Base-by-base conservation (phyloP, 75 land plant genomes). In the Cunninghamia lanceolata region DNA sequence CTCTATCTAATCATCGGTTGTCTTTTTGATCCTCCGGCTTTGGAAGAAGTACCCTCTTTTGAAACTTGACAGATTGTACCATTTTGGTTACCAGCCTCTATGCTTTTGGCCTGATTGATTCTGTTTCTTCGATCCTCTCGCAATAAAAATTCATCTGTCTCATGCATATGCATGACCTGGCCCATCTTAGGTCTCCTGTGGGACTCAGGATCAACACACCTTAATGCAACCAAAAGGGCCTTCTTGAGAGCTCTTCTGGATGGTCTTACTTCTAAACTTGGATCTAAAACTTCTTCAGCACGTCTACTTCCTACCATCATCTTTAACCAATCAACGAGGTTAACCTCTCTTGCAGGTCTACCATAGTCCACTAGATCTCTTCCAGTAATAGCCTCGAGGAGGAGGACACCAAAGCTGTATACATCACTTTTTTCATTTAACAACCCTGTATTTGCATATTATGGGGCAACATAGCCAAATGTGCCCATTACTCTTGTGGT, bases 151-250 rank as follows among this genome's bases (percentile, higher is more conserved):
- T n/a, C n/a, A n/a, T n/a, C n/a, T n/a, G n/a, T n/a, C n/a, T n/a
- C n/a, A n/a, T n/a, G 93, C 95, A 93, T 93, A 36, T 91, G 93
- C 42, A 92, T 94, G 45, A 95, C 94, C 63, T 92, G 93, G 52
- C 96, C 90, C 96, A 95, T 95, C 87, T 79, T 92, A 30, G 96
- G 96, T 85, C 96, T 89, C 87, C 92, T 95, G 13, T 87, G 87
- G 53, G 93, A 75, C 88, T 93, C 96, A n/a, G 96, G 96, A 87
- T 95, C 95, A 53, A 95, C 94, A 86, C 96, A 95, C 53, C 94
- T 89, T 84, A 95, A 84, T 79, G 95, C 96, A n/a, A n/a, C n/a
- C n/a, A n/a, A n/a, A n/a, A n/a, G n/a, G n/a, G n/a, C n/a, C n/a
- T n/a, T n/a, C n/a, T 95, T 95, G 21, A 95, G 89, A 63, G 89